Conservation (phyloP, 148 eudicot species). For the Oxyria digyna region DNA sequence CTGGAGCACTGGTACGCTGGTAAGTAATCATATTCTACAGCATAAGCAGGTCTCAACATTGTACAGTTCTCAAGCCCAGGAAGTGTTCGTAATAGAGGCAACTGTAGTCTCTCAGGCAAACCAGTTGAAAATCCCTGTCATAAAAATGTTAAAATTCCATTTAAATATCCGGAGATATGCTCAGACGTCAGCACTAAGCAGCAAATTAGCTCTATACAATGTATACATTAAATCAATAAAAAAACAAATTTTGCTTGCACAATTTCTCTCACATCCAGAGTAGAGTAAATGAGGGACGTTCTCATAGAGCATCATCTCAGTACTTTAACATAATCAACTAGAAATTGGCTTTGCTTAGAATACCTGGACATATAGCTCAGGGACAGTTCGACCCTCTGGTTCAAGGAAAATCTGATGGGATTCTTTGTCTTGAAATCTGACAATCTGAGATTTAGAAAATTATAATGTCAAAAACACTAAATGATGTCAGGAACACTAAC, state of each 20-base stretch:
- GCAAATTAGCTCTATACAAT: not conserved
- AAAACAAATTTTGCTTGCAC: not conserved
- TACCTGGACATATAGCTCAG: constrained; percentile 99
- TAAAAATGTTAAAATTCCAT: not conserved
- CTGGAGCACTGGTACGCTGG: constrained; percentile 97
- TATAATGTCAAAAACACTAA: not conserved
- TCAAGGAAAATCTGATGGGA: constrained; percentile 98
- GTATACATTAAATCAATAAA: not conserved
- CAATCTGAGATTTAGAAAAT: constrained; percentile 43
- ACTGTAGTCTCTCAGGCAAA: constrained; percentile 89
- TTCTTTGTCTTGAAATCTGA: constrained; percentile 92
- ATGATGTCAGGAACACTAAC: not conserved
- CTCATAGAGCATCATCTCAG: not conserved
- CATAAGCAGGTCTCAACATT: constrained; percentile 98
- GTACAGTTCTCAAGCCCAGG: constrained; percentile 95
- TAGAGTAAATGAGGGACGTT: not conserved
- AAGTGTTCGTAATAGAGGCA: constrained; percentile 81
- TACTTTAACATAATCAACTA: not conserved
- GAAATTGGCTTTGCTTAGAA: not conserved
- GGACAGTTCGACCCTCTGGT: constrained; percentile 94
- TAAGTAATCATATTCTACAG: constrained; percentile 94
- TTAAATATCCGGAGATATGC: not conserved
- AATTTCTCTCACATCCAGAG: not conserved
- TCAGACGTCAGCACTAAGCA: not conserved
- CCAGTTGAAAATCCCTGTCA: constrained; percentile 96